phyloP scores from a whole-genome alignment of 148 eudicot species.

The Pouteria glomerata region DNA sequence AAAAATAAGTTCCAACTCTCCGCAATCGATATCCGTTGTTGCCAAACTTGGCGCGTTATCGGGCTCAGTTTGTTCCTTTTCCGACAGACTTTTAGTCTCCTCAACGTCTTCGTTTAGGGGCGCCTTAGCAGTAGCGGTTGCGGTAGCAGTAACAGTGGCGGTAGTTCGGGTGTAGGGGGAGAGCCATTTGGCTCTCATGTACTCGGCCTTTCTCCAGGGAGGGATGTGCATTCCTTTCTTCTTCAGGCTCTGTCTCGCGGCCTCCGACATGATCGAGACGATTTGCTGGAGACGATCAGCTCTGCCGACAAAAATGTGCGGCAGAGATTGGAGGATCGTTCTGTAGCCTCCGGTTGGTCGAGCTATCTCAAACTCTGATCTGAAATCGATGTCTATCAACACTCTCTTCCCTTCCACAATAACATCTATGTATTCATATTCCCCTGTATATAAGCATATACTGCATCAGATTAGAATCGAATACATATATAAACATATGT shows the following conservation, averaged over 20 bases:
- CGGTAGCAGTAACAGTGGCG: too few relatives aligned
- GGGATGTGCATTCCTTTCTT: constrained; percentile 62
- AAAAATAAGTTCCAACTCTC: constrained; percentile 41
- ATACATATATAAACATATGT: background rate
- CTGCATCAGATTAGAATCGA: background rate
- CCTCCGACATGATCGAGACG: constrained; percentile 33
- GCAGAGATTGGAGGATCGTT: constrained; percentile 41
- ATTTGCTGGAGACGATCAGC: constrained; percentile 47
- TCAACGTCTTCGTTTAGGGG: background rate
- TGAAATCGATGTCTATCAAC: constrained; percentile 53
- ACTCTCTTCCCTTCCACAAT: constrained; percentile 30
- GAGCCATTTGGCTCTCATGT: constrained; percentile 59
- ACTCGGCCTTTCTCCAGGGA: constrained; percentile 60
- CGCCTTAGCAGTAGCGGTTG: too few relatives aligned
- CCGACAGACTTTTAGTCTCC: background rate
- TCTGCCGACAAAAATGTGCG: constrained; percentile 53
- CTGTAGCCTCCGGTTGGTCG: constrained; percentile 41
- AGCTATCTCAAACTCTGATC: constrained; percentile 60
- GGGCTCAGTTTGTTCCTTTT: too few relatives aligned
- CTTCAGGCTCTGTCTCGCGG: constrained; percentile 45
- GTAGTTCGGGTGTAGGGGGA: constrained; percentile 33
- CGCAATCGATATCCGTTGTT: constrained; percentile 10
- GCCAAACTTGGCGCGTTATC: background rate
- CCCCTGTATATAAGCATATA: constrained; percentile 11
- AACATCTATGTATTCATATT: constrained; percentile 46